Conservation (phyloP, 805 yeast genomes). For the Yamadazyma endophytica region DNA sequence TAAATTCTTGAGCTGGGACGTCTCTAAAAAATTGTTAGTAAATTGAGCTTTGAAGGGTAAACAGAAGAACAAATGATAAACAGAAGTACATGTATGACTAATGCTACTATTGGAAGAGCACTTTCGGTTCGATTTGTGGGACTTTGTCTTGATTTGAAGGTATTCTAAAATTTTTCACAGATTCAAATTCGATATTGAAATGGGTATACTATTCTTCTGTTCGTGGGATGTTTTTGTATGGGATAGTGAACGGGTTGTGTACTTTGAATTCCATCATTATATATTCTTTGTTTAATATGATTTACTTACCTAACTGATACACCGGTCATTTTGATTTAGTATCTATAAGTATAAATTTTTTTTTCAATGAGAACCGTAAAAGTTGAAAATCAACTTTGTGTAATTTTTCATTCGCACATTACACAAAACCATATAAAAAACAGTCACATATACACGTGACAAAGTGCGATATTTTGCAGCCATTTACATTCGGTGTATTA, state of each 20-base stretch:
- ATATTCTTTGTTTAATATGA: too few species aligned
- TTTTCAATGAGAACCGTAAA: conserved; percentile 12
- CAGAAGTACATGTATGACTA: too few species aligned
- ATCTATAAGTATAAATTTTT: conserved; percentile 8
- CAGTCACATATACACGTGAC: conserved; percentile 29
- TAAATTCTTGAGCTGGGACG: conserved; percentile 99
- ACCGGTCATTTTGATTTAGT: conserved; percentile 78
- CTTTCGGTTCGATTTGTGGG: too few species aligned
- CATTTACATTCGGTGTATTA: neutral
- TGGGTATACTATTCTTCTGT: too few species aligned
- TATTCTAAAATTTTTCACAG: neutral
- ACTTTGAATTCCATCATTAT: neutral
- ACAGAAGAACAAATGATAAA: too few species aligned
- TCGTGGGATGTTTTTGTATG: too few species aligned
- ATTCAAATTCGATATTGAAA: too few species aligned
- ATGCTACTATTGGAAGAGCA: too few species aligned
- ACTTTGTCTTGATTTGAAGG: neutral
- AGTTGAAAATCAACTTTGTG: conserved; percentile 8
- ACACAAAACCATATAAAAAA: conserved; percentile 9
- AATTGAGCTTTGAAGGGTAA: too few species aligned
- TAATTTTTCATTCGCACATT: conserved; percentile 1
- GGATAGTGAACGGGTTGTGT: neutral
- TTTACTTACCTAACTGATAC: conserved; percentile 91
- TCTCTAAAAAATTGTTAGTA: conserved; percentile 65
- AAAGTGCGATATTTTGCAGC: neutral